phyloP scores from a whole-genome alignment of 257 asterid genomes.

The Solanum rostratum region DNA sequence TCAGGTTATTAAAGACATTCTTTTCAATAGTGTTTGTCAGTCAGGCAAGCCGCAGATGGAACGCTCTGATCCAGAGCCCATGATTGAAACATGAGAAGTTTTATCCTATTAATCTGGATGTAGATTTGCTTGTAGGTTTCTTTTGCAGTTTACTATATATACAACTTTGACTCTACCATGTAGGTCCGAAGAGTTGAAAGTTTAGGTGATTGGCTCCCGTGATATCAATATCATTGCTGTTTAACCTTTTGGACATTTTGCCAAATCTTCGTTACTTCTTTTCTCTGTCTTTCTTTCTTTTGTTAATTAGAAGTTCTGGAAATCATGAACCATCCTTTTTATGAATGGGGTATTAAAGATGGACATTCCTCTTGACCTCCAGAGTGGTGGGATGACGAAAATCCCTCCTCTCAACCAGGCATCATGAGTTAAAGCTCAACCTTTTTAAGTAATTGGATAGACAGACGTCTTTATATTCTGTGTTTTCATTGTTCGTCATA shows the following conservation, averaged over 20 bases:
- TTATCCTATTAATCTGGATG: not conserved
- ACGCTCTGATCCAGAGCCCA: conserved; percentile 74
- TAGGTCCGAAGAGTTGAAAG: not conserved
- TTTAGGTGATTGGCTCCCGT: not conserved
- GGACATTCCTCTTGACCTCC: not conserved
- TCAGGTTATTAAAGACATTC: conserved; percentile 91
- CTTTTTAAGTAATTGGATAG: not conserved
- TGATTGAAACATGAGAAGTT: conserved; percentile 58
- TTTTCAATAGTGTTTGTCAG: conserved; percentile 75
- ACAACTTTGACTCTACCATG: not conserved
- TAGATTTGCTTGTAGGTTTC: not conserved
- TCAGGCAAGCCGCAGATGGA: conserved; percentile 39
- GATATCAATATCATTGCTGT: not conserved
- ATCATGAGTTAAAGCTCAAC: not conserved
- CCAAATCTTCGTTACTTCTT: not conserved
- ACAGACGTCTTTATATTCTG: too few species aligned
- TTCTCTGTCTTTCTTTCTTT: not conserved
- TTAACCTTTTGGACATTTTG: not conserved
- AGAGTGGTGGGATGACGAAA: too few species aligned
- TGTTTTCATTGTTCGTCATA: too few species aligned
- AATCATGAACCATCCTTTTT: not conserved
- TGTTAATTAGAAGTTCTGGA: not conserved
- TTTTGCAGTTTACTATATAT: not conserved
- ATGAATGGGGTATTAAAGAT: not conserved
- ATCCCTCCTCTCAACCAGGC: too few species aligned